These are phyloP conservation scores for Exserohilum rostratum DNA, from an alignment of 2,329 filamentous ascomycete genomes.

Conservation along the genomic window DNA sequence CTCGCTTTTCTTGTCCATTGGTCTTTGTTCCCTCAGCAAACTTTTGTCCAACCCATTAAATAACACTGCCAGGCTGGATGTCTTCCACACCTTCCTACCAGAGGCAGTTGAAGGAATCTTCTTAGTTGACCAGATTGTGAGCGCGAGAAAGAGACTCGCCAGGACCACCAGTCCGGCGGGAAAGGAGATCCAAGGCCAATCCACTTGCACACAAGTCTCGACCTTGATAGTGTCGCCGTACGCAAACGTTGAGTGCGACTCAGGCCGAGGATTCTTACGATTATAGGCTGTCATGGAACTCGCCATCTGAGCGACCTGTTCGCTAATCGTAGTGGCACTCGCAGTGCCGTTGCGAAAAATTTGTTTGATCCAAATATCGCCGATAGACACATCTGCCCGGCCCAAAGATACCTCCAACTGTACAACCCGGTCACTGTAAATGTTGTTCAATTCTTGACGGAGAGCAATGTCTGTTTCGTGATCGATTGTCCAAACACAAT, in stretches of 20 bases:
- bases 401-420: neutral
- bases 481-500: too few species aligned
- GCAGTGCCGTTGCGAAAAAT: neutral
- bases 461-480: too few species aligned
- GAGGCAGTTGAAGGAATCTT: too few species aligned
- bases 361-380: neutral
- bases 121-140: too few species aligned
- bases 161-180: neutral
- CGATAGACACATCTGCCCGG: neutral
- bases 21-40: too few species aligned
- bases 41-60: too few species aligned
- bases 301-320: neutral
- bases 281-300: neutral
- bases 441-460: neutral
- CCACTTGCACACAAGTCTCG: neutral
- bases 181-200: neutral
- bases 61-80: too few species aligned
- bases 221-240: neutral
- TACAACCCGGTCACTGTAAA: neutral
- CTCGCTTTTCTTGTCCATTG: too few species aligned
- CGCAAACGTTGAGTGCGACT: neutral
- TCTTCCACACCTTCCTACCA: too few species aligned
- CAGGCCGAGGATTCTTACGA: neutral
- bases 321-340: neutral
- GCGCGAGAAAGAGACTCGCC: too few species aligned